Percentiles rank a stretch among this genome's conserved stretches.
Conservation (phyloP, 495 filamentous ascomycete species). For the Copromyces sp. region DNA sequence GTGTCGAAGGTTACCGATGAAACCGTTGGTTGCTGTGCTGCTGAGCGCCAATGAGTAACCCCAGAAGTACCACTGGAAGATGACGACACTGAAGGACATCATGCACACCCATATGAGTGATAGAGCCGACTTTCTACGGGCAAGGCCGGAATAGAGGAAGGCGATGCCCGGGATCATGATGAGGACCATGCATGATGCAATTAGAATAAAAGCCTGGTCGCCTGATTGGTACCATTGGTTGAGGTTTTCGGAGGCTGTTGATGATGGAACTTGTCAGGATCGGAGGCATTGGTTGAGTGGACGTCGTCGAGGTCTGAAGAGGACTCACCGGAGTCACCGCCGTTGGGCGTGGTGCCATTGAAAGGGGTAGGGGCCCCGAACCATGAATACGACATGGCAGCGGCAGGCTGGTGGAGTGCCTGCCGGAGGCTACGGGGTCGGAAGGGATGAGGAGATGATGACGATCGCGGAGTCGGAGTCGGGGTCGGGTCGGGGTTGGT, state of each 20-base stretch:
- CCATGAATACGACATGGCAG: conserved; percentile 69
- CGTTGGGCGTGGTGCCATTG: conserved; percentile 62
- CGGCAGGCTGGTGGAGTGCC: conserved; percentile 1
- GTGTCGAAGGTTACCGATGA: conserved; percentile 79
- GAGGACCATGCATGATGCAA: conserved; percentile 89
- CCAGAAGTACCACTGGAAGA: conserved; percentile 99
- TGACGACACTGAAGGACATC: conserved; percentile 78
- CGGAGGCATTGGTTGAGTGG: conserved; percentile 10
- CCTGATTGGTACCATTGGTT: conserved; percentile 72
- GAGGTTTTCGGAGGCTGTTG: conserved; percentile 57
- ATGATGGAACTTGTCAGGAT: conserved; percentile 16
- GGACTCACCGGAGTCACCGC: conserved; percentile 74
- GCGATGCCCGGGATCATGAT: conserved; percentile 92
- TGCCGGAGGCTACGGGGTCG: neutral
- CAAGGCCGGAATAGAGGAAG: conserved; percentile 98
- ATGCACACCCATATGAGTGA: conserved; percentile 93
- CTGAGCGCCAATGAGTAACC: conserved; percentile 92
- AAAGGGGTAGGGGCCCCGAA: conserved; percentile 64
- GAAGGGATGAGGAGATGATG: neutral
- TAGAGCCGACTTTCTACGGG: conserved; percentile 87
- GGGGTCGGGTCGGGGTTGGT: neutral
- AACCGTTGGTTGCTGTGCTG: conserved; percentile 65
- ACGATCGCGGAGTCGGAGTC: neutral
- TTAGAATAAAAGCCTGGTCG: conserved; percentile 75
- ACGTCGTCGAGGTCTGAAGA: neutral